Evolutionary conservation across 192 early-diverging fungal genomes (phyloP).

Genomic region (Coemansia sp.): DNA sequence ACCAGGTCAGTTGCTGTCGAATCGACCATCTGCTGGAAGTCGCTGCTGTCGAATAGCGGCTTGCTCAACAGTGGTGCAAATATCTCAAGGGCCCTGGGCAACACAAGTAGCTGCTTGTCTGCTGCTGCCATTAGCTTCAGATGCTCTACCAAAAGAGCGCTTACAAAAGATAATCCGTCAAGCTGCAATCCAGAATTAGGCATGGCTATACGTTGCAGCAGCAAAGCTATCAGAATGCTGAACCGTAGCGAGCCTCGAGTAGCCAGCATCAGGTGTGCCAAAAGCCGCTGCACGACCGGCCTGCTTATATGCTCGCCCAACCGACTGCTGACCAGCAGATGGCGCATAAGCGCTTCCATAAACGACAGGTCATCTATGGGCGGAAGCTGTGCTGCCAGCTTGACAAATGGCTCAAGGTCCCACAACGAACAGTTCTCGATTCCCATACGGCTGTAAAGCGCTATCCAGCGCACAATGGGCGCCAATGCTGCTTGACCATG

Average conservation of each 20-base stretch:
- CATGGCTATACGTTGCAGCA: constrained; percentile 7
- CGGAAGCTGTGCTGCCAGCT: constrained; percentile 28
- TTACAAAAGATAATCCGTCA: constrained; percentile 15
- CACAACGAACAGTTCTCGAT: constrained; percentile 26
- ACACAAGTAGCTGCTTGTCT: not conserved
- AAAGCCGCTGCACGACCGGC: constrained; percentile 21
- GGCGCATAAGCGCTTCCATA: constrained; percentile 29
- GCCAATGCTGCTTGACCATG: too few species aligned
- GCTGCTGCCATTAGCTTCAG: not conserved
- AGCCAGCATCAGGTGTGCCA: constrained; percentile 31
- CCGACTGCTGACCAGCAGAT: constrained; percentile 20
- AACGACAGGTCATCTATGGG: constrained; percentile 39
- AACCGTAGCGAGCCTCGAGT: constrained; percentile 17
- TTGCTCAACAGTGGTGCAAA: constrained; percentile 10
- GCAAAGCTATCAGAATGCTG: constrained; percentile 7
- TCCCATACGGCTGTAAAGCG: constrained; percentile 15
- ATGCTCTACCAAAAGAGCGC: constrained; percentile 11
- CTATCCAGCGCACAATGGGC: constrained; percentile 24
- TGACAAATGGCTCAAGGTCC: constrained; percentile 15
- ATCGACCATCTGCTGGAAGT: constrained; percentile 16
- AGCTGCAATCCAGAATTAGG: not conserved
- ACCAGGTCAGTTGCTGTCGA: constrained; percentile 18
- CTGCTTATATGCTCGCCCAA: constrained; percentile 9
- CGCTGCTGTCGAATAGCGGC: not conserved
- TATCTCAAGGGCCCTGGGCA: constrained; percentile 3